A percentile compares a stretch with the other conserved stretches of the same genome.
Evolutionary conservation across 2,329 filamentous ascomycete genomes (phyloP).

Genomic region (Juglanconis oblonga): DNA sequence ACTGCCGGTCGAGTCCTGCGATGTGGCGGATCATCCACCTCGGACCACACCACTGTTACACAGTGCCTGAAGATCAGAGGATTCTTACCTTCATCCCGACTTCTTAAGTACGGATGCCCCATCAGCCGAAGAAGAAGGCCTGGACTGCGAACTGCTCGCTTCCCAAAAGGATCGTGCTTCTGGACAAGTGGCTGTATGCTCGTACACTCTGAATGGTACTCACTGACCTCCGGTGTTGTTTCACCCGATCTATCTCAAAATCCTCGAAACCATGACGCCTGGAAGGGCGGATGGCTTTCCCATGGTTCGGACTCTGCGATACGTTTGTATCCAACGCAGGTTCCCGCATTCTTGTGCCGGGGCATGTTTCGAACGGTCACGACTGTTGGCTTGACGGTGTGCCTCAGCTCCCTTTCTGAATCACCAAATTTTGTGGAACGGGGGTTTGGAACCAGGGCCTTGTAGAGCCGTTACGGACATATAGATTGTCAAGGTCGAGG

Average conservation of each 20-base stretch:
- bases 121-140: slow-evolving; percentile 1
- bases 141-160: background rate
- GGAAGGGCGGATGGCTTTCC: background rate
- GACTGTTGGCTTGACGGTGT: no score
- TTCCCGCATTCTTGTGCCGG: no score
- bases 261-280: slow-evolving; percentile 1
- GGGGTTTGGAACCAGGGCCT: no score
- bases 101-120: background rate
- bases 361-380: no score
- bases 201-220: background rate
- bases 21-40: no score
- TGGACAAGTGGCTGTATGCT: background rate
- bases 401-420: no score
- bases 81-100: slow-evolving; percentile 1
- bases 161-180: background rate
- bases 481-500: no score
- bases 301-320: background rate
- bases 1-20: background rate
- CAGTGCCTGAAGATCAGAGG: background rate
- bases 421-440: no score
- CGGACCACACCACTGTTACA: background rate
- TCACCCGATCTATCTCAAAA: slow-evolving; percentile 7
- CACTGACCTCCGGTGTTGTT: background rate
- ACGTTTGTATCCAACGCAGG: no score
- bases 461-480: no score